Evolutionary conservation across 169 alveolate genomes (phyloP).

Genomic region (Plasmodium yoelii): DNA sequence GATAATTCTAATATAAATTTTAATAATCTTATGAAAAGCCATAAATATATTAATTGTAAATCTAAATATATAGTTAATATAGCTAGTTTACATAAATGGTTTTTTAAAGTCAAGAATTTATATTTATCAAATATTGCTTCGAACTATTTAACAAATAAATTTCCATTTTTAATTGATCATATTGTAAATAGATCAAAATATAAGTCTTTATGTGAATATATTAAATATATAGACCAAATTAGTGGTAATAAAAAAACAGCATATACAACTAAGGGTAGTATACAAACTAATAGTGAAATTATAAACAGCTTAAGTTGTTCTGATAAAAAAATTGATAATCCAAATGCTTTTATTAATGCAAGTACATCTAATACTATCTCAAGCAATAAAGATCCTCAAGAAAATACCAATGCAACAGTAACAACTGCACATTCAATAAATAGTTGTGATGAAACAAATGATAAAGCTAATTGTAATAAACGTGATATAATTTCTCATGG

Average conservation of each 20-base stretch:
- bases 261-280: slow-evolving; percentile 1
- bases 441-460: not conserved
- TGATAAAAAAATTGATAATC: not conserved
- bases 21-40: slow-evolving; percentile 31
- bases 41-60: slow-evolving; percentile 58
- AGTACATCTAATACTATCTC: not conserved
- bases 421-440: not conserved
- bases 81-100: slow-evolving; percentile 43
- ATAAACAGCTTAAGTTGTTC: not conserved
- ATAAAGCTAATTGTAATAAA: not conserved
- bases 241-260: not conserved
- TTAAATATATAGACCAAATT: slow-evolving; percentile 25
- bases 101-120: slow-evolving; percentile 49
- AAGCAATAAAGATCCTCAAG: not conserved
- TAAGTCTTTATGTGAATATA: slow-evolving; percentile 32
- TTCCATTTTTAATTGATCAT: slow-evolving; percentile 38
- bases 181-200: slow-evolving; percentile 26
- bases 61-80: slow-evolving; percentile 34
- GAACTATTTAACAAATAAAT: slow-evolving; percentile 27
- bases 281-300: not conserved
- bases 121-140: slow-evolving; percentile 43
- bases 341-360: not conserved
- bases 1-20: not conserved
- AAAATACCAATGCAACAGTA: not conserved
- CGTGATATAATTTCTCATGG: too few relatives aligned